Evolutionary conservation across 202 grass and related monocot species (phyloP).

Genomic region (Zizania palustris): DNA sequence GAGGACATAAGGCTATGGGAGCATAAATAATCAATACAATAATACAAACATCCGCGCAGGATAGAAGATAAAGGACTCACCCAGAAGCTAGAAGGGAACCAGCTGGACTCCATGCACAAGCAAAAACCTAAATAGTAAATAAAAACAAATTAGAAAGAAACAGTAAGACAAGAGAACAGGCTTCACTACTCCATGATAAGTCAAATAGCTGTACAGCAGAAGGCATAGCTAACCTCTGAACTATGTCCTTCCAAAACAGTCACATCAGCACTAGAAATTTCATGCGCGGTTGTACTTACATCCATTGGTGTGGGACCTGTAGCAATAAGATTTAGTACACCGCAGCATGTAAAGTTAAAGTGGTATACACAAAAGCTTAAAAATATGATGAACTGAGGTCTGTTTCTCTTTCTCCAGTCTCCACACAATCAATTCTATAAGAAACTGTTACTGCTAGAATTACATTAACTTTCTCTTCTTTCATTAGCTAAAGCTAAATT

Average conservation of each 20-base stretch:
- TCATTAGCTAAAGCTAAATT: constrained; percentile 3
- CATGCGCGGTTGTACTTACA: constrained; percentile 51
- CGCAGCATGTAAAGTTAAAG: not conserved
- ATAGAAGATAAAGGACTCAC: constrained; percentile 47
- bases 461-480: not conserved
- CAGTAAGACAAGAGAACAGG: constrained; percentile 17
- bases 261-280: constrained; percentile 82
- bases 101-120: constrained; percentile 96
- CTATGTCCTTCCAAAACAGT: constrained; percentile 95
- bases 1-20: not conserved
- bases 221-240: constrained; percentile 71
- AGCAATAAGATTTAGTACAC: constrained; percentile 31
- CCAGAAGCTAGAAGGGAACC: constrained; percentile 98
- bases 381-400: not conserved
- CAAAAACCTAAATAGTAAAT: constrained; percentile 83
- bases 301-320: constrained; percentile 81
- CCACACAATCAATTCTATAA: not conserved
- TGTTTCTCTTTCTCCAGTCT: not conserved
- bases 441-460: not conserved
- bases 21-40: not conserved
- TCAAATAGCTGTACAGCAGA: constrained; percentile 1
- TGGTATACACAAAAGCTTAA: constrained; percentile 1
- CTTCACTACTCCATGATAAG: constrained; percentile 16
- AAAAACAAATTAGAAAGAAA: constrained; percentile 37
- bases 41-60: constrained; percentile 23